Base-by-base conservation (phyloP, 805 yeast genomes). In the Metschnikowia henanensis region DNA sequence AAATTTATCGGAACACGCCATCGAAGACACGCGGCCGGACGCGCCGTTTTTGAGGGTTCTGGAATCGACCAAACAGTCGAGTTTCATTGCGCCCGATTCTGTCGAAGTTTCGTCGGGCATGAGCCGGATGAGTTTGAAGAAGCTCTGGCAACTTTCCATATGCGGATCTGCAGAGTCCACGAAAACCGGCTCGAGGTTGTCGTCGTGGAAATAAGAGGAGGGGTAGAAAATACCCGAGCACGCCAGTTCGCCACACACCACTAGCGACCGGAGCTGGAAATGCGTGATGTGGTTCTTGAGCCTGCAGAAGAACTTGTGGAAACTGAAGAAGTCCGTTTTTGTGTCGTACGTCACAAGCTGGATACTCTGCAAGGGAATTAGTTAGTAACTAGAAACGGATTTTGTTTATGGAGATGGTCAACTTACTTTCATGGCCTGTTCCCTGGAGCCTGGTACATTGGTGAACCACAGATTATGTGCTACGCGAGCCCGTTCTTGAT, bases 201-300 rank as follows among this genome's bases (percentile, higher is more conserved):
- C 54, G 43, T 61, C 66, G 41, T 57, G 66, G 45, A 49, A 61
- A 46, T 61, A 64, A 21, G 66, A 61, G 55, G 67, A 66, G 6
- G 73, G 72, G 43, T 68, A 70, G 49, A 57, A 70, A n/a, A 70
- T 61, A 5, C 74, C 74, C 34, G 60, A 61, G 10, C 60, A 55
- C 40, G 53, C 53, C 35, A 57, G 60, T 10, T 60, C 59, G 25
- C 64, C 65, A 50, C 64, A 73, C 43, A 70, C 68, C 7, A 81
- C 71, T 37, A 79, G 60, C 44, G 77, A 73, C 13, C 85, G 61
- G 26, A 81, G 63, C 60, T 80, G 85, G 57, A 80, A 79, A 62
- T 81, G 85, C 16, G 75, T 71, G 10, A 79, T 62, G 49, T 69
- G 72, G 5, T 81, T 77, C 39, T 70, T 72, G 7, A 81, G 68